Evolutionary conservation across 2,329 filamentous ascomycete genomes (phyloP).

Genomic region (Zymoseptoria brevis): DNA sequence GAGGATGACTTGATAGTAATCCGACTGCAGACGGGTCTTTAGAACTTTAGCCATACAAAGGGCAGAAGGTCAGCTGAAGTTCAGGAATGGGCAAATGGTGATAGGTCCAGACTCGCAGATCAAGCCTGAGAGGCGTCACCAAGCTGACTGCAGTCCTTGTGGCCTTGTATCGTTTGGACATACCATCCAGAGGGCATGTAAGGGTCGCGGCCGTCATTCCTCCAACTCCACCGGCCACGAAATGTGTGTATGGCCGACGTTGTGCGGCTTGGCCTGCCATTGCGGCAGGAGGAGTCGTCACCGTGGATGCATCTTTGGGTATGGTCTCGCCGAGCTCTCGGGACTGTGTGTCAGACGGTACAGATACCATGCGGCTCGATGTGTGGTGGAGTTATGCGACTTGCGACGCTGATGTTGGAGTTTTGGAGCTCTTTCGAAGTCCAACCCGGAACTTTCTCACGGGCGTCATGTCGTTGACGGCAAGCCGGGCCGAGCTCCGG

Average conservation of each 20-base stretch:
- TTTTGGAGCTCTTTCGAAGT: not conserved
- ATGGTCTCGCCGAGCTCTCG: slow-evolving; percentile 22
- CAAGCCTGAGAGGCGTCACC: too few relatives aligned
- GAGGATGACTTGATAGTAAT: slow-evolving; percentile 85
- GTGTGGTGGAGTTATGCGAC: not conserved
- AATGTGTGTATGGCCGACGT: slow-evolving; percentile 78
- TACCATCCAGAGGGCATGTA: slow-evolving; percentile 77
- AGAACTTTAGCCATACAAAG: slow-evolving; percentile 62
- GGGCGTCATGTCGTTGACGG: not conserved
- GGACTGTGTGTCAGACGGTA: not conserved
- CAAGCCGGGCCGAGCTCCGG: too few relatives aligned
- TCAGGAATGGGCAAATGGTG: too few relatives aligned
- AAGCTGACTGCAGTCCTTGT: too few relatives aligned
- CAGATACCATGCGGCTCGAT: slow-evolving; percentile 3
- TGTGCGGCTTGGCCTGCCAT: slow-evolving; percentile 18
- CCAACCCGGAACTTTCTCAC: not conserved
- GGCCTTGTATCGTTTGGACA: too few relatives aligned
- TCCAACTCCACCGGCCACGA: slow-evolving; percentile 80
- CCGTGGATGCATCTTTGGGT: slow-evolving; percentile 12
- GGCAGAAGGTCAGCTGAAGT: too few relatives aligned
- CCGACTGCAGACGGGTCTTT: slow-evolving; percentile 86
- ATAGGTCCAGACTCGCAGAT: too few relatives aligned
- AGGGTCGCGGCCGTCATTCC: slow-evolving; percentile 87
- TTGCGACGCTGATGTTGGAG: not conserved
- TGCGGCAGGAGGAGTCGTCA: slow-evolving; percentile 7